Base-by-base conservation (phyloP, 2,329 filamentous ascomycete species). In the Westerdykella sp. region DNA sequence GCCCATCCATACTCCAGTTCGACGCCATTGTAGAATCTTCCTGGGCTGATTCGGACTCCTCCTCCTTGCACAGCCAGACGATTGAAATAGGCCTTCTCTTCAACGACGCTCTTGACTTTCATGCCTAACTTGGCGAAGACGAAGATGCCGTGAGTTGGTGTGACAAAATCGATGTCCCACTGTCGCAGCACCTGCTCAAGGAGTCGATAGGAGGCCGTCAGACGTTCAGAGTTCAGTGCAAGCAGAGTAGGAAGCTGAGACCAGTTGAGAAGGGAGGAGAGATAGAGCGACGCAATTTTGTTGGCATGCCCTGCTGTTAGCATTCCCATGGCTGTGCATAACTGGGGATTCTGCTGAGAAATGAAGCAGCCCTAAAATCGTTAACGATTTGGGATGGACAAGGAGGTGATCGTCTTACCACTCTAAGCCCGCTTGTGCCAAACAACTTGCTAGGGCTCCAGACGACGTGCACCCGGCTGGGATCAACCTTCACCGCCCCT, bases 401-500 rank as follows among this genome's bases (percentile, higher is more conserved):
- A 12, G 5, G 31, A 23, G n/a, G 6, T 11, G 16, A 9, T 3
- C 15, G 6, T 51, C 59, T 44, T 43, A 63, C 60, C 2, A 62
- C 42, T 41, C 57, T 44, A 6, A 62, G 46, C 13, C 61, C 61
- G 25, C 54, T 56, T 12, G 53, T 46, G 2, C 61, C 61, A 31
- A 64, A 62, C 2, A 63, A 32, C 35, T 60, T 62, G 35, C 57
- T 62, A 3, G 55, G 49, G 34, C 54, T 56, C 61, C 61, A 64
- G 2, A 64, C 44, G 1, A 63, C 54, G 42, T 64, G 61, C 2
- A 64, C 55, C 4, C 54, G 53, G 34, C 49, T 55, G 11, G 60
- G 55, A 39, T 64, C 60, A n/a, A 63, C 50, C 38, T 63, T 62
- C n/a, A 60, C 55, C 1, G 56, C 59, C 2, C 57, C 58, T n/a